Base-by-base conservation (phyloP, 768 basidiomycete species). In the Tricholoma hemisulphureum region DNA sequence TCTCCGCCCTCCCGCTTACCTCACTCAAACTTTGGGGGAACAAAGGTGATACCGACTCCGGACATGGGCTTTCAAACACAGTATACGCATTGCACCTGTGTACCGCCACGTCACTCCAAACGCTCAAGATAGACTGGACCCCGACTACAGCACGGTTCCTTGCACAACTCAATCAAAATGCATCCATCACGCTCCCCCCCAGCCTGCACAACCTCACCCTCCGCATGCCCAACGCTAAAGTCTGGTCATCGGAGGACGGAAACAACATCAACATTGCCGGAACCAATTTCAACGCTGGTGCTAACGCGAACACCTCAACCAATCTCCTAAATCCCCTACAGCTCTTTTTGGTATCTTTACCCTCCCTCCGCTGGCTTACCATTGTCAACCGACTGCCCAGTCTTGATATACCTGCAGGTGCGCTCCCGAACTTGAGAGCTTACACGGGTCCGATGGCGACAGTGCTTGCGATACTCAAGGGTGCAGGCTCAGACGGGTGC, bases 41-140 rank as follows among this genome's bases (percentile, higher is more conserved):
- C 9, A 73, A 73, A 52, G 71, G 71, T 34, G 68, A 68, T 3
- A 20, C 58, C 10, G 60, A 66, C 20, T 52, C 50, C 11, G 29
- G 46, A 1, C 26, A 49, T 14, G 56, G 43, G 18, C 29, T 28
- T 45, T 58, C 57, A 7, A 65, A 53, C 39, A 56, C 56, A 41
- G 55, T 61, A 6, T 60, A 67, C 51, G 56, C 65, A 7, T 61
- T 74, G 39, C 57, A 62, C 21, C 74, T 80, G 35, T 75, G 71
- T 20, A 69, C 71, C 31, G 77, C 71, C 0, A 62, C 66, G 10
- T 67, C 69, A 2, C 70, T 82, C 18, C 73, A 70, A 13, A 67
- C 69, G n/a, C 66, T 82, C n/a, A 74, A 73, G 48, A 69, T 81
- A 49, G 80, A 81, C 63, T 76, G 71, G 65, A 75, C 71, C 2